These are phyloP conservation scores for Boletus vinaceobasis DNA, from an alignment of 768 basidiomycete genomes.

Conservation along the genomic window DNA sequence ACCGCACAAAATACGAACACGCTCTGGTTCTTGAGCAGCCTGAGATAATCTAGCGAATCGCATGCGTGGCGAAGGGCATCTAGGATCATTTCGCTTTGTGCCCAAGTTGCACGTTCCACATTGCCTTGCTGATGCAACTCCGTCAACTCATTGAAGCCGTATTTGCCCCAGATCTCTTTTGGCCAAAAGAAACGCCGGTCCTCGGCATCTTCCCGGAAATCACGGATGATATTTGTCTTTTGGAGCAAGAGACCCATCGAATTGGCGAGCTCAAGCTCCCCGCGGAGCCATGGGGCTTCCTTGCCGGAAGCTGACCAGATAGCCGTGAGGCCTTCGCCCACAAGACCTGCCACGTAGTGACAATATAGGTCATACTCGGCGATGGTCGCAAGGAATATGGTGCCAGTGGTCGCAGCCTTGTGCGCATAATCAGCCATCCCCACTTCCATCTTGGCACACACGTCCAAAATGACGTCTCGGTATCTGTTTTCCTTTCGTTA, in stretches of 20 bases:
- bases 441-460: conserved; percentile 79
- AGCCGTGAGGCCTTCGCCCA: conserved; percentile 91
- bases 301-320: conserved; percentile 85
- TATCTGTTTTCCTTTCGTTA: conserved; percentile 43
- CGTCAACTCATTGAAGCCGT: conserved; percentile 68
- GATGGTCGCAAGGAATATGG: conserved; percentile 68
- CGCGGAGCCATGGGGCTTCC: conserved; percentile 68
- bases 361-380: conserved; percentile 96
- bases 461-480: conserved; percentile 77
- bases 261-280: conserved; percentile 86
- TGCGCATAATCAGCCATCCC: conserved; percentile 98
- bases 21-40: conserved; percentile 81
- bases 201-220: conserved; percentile 88
- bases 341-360: conserved; percentile 96
- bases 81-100: conserved; percentile 83
- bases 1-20: conserved; percentile 97
- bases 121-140: conserved; percentile 61
- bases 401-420: conserved; percentile 67
- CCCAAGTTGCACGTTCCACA: conserved; percentile 69
- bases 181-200: conserved; percentile 93
- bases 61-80: conserved; percentile 82
- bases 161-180: conserved; percentile 81
- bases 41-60: conserved; percentile 88
- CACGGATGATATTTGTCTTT: conserved; percentile 97
- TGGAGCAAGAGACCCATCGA: conserved; percentile 95